These are phyloP conservation scores for Globisporangium sylvaticum DNA, from an alignment of 352 stramenopile species.

Conservation along the genomic window DNA sequence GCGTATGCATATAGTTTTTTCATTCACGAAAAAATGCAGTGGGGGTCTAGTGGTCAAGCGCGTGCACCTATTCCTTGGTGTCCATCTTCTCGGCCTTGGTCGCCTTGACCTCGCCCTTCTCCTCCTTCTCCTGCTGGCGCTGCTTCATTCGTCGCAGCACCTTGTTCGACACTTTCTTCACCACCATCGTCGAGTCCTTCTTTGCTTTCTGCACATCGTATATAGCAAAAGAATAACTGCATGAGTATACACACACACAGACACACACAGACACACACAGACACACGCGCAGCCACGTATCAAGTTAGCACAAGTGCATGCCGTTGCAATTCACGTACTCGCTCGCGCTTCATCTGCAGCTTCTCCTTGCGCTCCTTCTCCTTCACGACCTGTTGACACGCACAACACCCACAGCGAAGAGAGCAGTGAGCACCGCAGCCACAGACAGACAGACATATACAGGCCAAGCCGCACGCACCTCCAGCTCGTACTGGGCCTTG, in stretches of 20 bases:
- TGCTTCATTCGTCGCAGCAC: constrained; percentile 62
- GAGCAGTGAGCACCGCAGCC: neutral
- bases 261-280: too few species aligned
- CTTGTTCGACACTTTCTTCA: constrained; percentile 77
- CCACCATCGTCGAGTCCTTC: constrained; percentile 42
- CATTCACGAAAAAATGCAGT: neutral
- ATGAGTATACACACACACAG: neutral
- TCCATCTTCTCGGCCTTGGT: constrained; percentile 48
- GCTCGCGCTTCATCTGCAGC: constrained; percentile 65
- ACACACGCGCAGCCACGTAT: neutral
- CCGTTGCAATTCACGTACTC: constrained; percentile 19
- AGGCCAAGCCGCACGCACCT: constrained; percentile 25
- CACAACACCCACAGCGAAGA: neutral
- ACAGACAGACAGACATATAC: neutral
- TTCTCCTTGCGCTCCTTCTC: constrained; percentile 72
- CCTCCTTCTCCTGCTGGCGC: constrained; percentile 56
- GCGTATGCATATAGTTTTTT: neutral
- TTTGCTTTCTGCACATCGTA: constrained; percentile 40
- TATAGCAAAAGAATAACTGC: neutral
- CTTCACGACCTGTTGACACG: constrained; percentile 24
- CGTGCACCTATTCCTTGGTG: constrained; percentile 38
- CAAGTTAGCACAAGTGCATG: neutral
- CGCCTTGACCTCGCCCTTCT: constrained; percentile 34
- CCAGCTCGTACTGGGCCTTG: constrained; percentile 76
- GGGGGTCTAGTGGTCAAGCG: neutral